A percentile compares a stretch with the other conserved stretches of the same genome.
phyloP scores from a whole-genome alignment of 2,329 filamentous ascomycete genomes.

The Phialophora tarda region DNA sequence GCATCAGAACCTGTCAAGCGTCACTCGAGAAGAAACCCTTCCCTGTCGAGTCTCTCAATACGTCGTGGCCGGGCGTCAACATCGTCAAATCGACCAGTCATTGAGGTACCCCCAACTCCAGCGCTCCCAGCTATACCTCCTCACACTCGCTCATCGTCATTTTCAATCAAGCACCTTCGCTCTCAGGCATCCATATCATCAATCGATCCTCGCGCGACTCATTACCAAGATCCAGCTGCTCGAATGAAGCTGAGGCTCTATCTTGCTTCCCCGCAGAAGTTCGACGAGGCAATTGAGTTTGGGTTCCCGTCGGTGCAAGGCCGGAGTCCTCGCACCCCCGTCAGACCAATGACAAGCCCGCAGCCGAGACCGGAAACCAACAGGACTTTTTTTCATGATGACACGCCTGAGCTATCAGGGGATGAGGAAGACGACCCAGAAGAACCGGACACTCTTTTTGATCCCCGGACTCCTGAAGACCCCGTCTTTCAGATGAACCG shows the following conservation, averaged over 20 bases:
- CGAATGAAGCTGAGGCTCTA: constrained; percentile 84
- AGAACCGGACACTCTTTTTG: constrained; percentile 37
- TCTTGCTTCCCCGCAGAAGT: constrained; percentile 87
- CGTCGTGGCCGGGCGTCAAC: constrained; percentile 58
- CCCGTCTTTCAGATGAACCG: constrained; percentile 36
- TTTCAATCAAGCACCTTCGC: constrained; percentile 45
- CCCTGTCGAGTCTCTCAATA: constrained; percentile 70
- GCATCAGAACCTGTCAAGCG: constrained; percentile 39
- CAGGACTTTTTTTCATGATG: constrained; percentile 59
- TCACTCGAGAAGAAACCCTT: constrained; percentile 73
- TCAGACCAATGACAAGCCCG: constrained; percentile 42
- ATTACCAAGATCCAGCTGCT: constrained; percentile 90
- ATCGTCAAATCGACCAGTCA: constrained; percentile 55
- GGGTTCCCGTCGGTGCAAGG: constrained; percentile 71
- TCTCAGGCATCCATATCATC: constrained; percentile 52
- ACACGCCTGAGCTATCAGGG: constrained; percentile 53
- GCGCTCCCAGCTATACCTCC: constrained; percentile 43
- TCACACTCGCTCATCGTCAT: constrained; percentile 42
- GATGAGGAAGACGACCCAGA: constrained; percentile 42
- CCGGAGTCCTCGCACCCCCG: constrained; percentile 18
- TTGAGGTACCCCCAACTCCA: constrained; percentile 49
- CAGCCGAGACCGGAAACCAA: constrained; percentile 53
- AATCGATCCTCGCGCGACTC: constrained; percentile 74
- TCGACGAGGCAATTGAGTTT: constrained; percentile 93
- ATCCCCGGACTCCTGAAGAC: constrained; percentile 40